A percentile compares a stretch with the other conserved stretches of the same genome.
phyloP scores from a whole-genome alignment of 164 flowering plant genomes.

The Tetracentron sinense region DNA sequence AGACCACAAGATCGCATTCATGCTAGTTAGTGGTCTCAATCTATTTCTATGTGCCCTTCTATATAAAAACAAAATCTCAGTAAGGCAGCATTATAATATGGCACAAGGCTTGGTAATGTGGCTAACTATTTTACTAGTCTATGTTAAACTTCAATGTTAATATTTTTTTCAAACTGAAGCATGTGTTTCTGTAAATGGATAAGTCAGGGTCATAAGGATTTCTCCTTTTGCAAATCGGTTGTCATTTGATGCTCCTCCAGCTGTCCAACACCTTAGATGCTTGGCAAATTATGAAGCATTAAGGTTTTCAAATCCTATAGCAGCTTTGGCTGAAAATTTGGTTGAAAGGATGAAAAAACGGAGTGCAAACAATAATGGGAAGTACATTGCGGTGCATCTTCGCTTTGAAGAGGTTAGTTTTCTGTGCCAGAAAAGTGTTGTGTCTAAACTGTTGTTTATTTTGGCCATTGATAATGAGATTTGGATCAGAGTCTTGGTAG shows the following conservation, averaged over 20 bases:
- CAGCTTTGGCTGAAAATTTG: slow-evolving; percentile 55
- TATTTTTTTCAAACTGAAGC: too few species aligned
- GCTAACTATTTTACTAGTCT: not conserved
- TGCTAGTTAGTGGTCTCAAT: too few species aligned
- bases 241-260: slow-evolving; percentile 85
- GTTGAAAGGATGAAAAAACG: slow-evolving; percentile 79
- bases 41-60: too few species aligned
- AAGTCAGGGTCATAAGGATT: slow-evolving; percentile 77
- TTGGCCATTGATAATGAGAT: not conserved
- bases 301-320: slow-evolving; percentile 66
- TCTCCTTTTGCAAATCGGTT: slow-evolving; percentile 97
- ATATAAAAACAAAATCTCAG: too few species aligned
- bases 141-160: not conserved
- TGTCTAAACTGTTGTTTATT: not conserved
- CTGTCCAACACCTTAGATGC: slow-evolving; percentile 87
- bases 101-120: not conserved
- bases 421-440: not conserved
- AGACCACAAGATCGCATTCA: too few species aligned
- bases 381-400: slow-evolving; percentile 90
- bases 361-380: slow-evolving; percentile 66
- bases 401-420: slow-evolving; percentile 88
- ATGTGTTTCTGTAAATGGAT: slow-evolving; percentile 1
- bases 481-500: not conserved
- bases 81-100: too few species aligned
- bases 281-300: slow-evolving; percentile 93